These are phyloP conservation scores for Colletotrichum falcatum DNA, from an alignment of 2,329 filamentous ascomycete genomes.

Conservation along the genomic window DNA sequence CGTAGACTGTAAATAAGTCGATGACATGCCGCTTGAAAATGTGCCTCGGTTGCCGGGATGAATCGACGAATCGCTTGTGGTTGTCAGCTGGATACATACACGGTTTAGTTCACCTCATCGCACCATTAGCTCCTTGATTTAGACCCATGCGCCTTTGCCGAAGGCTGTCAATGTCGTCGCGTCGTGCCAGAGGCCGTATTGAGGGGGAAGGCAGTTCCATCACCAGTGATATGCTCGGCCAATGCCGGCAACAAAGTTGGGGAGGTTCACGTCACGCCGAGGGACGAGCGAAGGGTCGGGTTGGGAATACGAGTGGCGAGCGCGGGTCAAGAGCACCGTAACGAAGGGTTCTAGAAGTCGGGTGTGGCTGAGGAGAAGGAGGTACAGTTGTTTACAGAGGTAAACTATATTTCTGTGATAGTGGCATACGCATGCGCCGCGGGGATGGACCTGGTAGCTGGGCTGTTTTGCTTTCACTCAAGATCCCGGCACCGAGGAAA, in stretches of 20 bases:
- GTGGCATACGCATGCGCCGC: background rate
- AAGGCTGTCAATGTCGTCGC: slow-evolving; percentile 14
- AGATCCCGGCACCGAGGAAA: background rate
- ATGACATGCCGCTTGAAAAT: slow-evolving; percentile 18
- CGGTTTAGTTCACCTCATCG: slow-evolving; percentile 13
- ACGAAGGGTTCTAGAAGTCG: background rate
- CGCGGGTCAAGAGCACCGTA: background rate
- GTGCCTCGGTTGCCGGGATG: slow-evolving; percentile 21
- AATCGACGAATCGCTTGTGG: slow-evolving; percentile 22
- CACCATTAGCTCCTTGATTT: slow-evolving; percentile 6
- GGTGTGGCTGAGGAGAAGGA: slow-evolving; percentile 7
- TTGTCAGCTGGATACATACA: slow-evolving; percentile 1
- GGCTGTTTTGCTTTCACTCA: background rate
- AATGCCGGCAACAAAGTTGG: background rate
- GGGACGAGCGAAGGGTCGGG: background rate
- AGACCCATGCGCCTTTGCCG: slow-evolving; percentile 11
- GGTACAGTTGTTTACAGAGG: background rate
- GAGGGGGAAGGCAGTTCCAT: slow-evolving; percentile 8
- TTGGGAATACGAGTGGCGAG: slow-evolving; percentile 8
- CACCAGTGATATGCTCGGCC: background rate
- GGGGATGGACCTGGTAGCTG: slow-evolving; percentile 23
- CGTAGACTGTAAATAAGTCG: background rate
- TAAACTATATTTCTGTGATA: background rate
- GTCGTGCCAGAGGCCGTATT: background rate
- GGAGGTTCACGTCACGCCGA: too few species aligned